Conservation (phyloP, 2,329 filamentous ascomycete species). For the Microdochium nivale region DNA sequence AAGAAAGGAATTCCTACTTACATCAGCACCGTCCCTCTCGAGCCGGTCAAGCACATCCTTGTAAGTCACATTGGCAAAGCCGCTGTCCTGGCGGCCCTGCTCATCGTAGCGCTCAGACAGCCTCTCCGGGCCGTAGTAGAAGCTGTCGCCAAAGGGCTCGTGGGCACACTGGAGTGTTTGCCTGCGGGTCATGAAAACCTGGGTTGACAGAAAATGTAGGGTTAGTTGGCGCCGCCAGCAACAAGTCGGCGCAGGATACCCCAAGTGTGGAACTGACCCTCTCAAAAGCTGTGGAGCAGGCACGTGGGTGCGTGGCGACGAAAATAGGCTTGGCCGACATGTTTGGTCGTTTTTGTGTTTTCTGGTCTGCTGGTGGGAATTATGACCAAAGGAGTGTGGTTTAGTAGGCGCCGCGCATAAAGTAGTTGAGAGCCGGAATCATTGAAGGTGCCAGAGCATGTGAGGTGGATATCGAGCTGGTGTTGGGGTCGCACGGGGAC, state of each 20-base stretch:
- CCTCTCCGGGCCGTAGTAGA: constrained; percentile 90
- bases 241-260: no score
- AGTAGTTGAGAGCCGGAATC: constrained; percentile 16
- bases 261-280: constrained; percentile 53
- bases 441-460: constrained; percentile 9
- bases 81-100: constrained; percentile 46
- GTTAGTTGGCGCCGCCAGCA: no score
- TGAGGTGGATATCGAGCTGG: constrained; percentile 10
- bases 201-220: constrained; percentile 8
- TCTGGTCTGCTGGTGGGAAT: not conserved
- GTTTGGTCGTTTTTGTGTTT: constrained; percentile 13
- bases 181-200: constrained; percentile 95
- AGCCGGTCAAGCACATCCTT: constrained; percentile 70
- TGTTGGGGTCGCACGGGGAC: constrained; percentile 1
- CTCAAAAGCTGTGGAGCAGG: constrained; percentile 96
- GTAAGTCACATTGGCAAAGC: constrained; percentile 63
- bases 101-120: constrained; percentile 71
- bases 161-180: constrained; percentile 78
- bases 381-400: constrained; percentile 4
- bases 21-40: constrained; percentile 64
- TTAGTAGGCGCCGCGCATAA: constrained; percentile 19
- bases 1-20: constrained; percentile 30
- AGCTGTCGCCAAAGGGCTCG: constrained; percentile 94
- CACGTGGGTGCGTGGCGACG: constrained; percentile 85
- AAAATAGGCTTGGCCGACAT: constrained; percentile 83